Conservation (phyloP, 768 basidiomycete species). For the Termitomyces bulborhizus region DNA sequence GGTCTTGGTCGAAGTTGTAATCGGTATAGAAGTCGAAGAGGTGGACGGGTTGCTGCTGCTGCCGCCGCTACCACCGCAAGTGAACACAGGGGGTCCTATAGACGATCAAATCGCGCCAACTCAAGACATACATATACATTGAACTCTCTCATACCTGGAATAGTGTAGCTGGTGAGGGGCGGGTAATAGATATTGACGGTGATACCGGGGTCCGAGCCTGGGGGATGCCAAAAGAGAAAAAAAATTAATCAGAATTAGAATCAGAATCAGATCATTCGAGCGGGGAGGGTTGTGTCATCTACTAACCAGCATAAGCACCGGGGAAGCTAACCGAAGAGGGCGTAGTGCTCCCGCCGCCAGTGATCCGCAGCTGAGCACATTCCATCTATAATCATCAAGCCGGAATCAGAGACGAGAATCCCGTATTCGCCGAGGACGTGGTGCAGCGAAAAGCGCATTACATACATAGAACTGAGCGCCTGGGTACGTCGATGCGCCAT, state of each 20-base stretch:
- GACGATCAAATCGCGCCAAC: not conserved
- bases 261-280: not conserved
- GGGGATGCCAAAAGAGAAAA: not conserved
- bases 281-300: not conserved
- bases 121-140: not conserved
- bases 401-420: not conserved
- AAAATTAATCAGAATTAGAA: too few species aligned
- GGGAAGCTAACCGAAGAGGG: conserved; percentile 43
- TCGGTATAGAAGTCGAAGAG: not conserved
- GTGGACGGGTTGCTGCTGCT: conserved; percentile 13
- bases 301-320: conserved; percentile 35
- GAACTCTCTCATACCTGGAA: conserved; percentile 26
- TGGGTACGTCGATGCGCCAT: conserved; percentile 38
- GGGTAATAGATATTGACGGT: conserved; percentile 41
- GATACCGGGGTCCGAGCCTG: conserved; percentile 40
- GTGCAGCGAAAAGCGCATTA: conserved; percentile 3
- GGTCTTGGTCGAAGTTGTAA: conserved; percentile 1
- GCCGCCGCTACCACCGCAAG: conserved; percentile 23
- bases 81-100: conserved; percentile 32
- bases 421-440: not conserved
- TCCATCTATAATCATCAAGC: conserved; percentile 28
- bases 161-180: conserved; percentile 29
- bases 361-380: conserved; percentile 41
- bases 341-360: conserved; percentile 34
- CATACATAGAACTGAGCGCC: conserved; percentile 53